Evolutionary conservation across 352 stramenopile genomes (phyloP).

Genomic region (Phytophthora lateralis): DNA sequence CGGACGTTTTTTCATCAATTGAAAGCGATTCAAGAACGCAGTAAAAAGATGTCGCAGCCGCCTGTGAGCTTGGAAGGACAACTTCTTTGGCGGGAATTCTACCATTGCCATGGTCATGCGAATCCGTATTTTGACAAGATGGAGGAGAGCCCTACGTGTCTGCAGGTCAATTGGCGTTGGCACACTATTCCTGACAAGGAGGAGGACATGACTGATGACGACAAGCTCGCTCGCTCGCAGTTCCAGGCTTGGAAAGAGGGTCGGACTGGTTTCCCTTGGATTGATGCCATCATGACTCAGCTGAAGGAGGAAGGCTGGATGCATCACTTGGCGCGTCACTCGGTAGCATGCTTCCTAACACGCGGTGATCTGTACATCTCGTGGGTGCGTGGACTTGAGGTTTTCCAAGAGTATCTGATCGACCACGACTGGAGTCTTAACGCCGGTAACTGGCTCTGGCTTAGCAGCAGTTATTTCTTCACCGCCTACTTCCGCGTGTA

Average conservation of each 20-base stretch:
- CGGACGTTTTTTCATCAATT: conserved; percentile 92
- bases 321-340: conserved; percentile 91
- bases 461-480: conserved; percentile 95
- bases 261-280: conserved; percentile 96
- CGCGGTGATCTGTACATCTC: conserved; percentile 95
- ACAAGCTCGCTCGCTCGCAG: conserved; percentile 78
- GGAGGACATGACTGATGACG: conserved; percentile 66
- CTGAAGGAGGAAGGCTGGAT: conserved; percentile 90
- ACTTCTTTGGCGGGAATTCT: conserved; percentile 97
- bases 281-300: conserved; percentile 97
- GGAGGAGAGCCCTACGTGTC: conserved; percentile 92
- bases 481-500: conserved; percentile 98
- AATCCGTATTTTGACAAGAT: conserved; percentile 94
- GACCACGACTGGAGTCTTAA: conserved; percentile 98
- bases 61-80: conserved; percentile 94
- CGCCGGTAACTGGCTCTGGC: conserved; percentile 98
- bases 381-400: conserved; percentile 93
- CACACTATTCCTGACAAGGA: conserved; percentile 77
- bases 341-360: conserved; percentile 98
- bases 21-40: conserved; percentile 63
- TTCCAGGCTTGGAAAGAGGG: conserved; percentile 95
- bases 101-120: conserved; percentile 78
- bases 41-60: conserved; percentile 73
- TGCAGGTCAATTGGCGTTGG: conserved; percentile 86
- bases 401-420: conserved; percentile 94